Percentiles rank a stretch among this genome's conserved stretches.
Conservation (phyloP, 169 alveolate genomes). For the Plasmodium billcollinsi region DNA sequence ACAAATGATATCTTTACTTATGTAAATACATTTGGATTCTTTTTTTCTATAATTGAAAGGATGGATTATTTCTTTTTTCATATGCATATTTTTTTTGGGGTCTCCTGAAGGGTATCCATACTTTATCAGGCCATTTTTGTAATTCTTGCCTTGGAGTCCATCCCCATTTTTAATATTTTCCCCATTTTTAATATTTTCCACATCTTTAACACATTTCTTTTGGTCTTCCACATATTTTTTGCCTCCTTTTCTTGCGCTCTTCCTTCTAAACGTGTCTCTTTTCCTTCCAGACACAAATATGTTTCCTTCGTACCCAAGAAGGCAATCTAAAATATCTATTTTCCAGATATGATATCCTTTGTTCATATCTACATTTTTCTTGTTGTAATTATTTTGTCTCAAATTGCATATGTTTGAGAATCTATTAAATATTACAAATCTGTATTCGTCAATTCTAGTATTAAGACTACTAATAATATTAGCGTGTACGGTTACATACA, state of each 20-base stretch:
- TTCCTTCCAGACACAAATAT: conserved; percentile 3
- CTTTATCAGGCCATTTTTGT: too few relatives aligned
- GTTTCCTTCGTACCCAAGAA: conserved; percentile 38
- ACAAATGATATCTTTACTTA: conserved; percentile 45
- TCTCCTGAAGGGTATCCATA: too few relatives aligned
- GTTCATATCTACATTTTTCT: not conserved
- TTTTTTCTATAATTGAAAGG: not conserved
- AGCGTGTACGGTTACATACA: conserved; percentile 38
- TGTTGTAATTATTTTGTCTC: not conserved
- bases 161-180: too few relatives aligned
- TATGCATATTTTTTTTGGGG: too few relatives aligned
- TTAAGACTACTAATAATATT: conserved; percentile 38
- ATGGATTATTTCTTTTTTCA: too few relatives aligned
- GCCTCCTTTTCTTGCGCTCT: too few relatives aligned
- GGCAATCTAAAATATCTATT: conserved; percentile 14
- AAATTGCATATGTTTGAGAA: conserved; percentile 8
- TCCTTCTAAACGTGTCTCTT: too few relatives aligned
- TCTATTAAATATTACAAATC: conserved; percentile 31
- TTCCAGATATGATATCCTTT: not conserved
- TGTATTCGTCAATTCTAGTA: conserved; percentile 45
- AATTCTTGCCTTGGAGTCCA: too few relatives aligned
- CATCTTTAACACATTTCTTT: too few relatives aligned
- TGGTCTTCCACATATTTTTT: too few relatives aligned
- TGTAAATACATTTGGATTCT: conserved; percentile 17
- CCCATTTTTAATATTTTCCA: too few relatives aligned